A percentile compares a stretch with the other conserved stretches of the same genome.
These are phyloP conservation scores for Melastoma candidum DNA, from an alignment of 441 rosid species.

Conservation along the genomic window DNA sequence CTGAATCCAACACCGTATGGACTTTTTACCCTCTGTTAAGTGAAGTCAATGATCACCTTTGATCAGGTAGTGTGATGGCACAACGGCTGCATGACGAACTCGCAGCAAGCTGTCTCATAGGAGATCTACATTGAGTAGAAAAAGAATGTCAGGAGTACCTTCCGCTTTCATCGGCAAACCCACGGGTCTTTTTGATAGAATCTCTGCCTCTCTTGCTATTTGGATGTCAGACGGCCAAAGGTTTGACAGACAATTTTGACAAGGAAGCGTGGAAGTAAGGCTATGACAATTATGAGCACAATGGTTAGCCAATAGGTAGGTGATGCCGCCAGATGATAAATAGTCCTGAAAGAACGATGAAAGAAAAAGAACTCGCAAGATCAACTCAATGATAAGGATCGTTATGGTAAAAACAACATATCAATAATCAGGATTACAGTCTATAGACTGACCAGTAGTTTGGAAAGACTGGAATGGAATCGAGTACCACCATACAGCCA, in stretches of 20 bases:
- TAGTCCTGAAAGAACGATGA: conserved; percentile 44
- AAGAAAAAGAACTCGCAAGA: no score
- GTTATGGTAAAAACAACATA: not conserved
- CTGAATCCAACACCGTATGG: no score
- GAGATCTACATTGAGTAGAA: conserved; percentile 13
- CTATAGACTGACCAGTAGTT: conserved; percentile 53
- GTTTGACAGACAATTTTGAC: conserved; percentile 47
- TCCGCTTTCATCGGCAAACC: conserved; percentile 20
- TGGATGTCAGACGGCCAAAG: conserved; percentile 73
- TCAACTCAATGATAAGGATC: not conserved
- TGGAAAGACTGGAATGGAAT: conserved; percentile 62
- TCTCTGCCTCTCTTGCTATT: conserved; percentile 67
- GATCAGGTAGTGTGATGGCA: conserved; percentile 16
- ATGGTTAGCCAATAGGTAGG: conserved; percentile 72
- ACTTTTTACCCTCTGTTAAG: no score
- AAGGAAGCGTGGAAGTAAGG: conserved; percentile 62
- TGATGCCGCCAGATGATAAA: conserved; percentile 51
- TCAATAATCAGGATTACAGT: conserved; percentile 1
- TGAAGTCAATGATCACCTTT: conserved; percentile 21
- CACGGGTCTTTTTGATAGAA: conserved; percentile 26
- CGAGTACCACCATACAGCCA: conserved; percentile 56
- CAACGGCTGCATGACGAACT: conserved; percentile 18
- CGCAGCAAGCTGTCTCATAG: conserved; percentile 18
- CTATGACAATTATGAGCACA: conserved; percentile 39
- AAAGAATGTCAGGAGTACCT: conserved; percentile 31